phyloP scores from a whole-genome alignment of 768 basidiomycete species.

The Rhodotorula taiwanensis region DNA sequence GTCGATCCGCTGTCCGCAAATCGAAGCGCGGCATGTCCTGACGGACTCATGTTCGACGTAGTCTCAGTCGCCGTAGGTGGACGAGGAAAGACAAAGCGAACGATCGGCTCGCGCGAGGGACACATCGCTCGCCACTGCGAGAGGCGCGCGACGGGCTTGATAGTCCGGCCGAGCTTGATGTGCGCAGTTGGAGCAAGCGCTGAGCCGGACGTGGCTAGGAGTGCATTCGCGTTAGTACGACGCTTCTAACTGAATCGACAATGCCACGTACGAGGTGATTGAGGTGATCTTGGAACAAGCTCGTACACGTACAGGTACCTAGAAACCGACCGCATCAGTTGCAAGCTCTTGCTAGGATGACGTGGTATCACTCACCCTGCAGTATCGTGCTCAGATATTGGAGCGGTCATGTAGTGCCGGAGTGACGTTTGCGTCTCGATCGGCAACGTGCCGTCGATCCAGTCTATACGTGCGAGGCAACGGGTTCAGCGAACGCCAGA shows the following conservation, averaged over 20 bases:
- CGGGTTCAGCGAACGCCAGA: no score
- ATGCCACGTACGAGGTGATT: background rate
- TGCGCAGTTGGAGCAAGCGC: background rate
- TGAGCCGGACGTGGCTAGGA: no score
- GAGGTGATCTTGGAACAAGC: background rate
- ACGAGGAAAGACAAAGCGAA: slow-evolving; percentile 15
- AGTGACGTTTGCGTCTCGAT: background rate
- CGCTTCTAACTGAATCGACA: no score
- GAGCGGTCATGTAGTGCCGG: slow-evolving; percentile 1
- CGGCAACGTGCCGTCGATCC: slow-evolving; percentile 24
- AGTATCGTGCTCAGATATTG: background rate
- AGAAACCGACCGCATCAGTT: background rate
- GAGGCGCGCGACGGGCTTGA: background rate
- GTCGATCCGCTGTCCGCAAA: background rate
- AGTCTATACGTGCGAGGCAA: slow-evolving; percentile 10
- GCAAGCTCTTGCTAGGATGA: no score
- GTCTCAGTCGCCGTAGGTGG: no score
- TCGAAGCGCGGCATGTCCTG: background rate
- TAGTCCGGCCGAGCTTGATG: background rate
- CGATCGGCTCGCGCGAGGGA: slow-evolving; percentile 27
- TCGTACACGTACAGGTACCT: slow-evolving; percentile 34
- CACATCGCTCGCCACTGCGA: slow-evolving; percentile 24
- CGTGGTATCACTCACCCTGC: background rate
- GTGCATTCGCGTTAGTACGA: no score
- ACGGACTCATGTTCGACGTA: background rate